Conservation (phyloP, 2,329 filamentous ascomycete genomes). For the Pleoardoris graminearum region DNA sequence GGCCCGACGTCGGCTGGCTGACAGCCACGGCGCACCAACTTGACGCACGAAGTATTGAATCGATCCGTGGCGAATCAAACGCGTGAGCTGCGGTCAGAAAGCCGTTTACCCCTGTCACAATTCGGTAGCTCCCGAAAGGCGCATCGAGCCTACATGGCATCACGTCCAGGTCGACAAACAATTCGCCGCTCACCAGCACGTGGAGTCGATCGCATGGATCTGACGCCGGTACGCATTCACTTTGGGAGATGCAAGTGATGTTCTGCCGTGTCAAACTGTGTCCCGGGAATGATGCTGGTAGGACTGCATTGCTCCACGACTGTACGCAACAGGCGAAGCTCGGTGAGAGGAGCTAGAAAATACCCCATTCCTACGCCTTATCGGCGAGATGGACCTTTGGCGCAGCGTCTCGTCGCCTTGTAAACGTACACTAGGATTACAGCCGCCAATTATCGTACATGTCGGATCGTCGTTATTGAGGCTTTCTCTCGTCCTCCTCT, state of each 20-base stretch:
- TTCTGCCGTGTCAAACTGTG: neutral
- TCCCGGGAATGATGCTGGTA: neutral
- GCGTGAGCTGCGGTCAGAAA: neutral
- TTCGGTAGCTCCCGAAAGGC: neutral
- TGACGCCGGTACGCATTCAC: neutral
- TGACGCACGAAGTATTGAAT: neutral
- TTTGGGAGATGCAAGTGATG: neutral
- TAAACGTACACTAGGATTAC: slow-evolving; percentile 29
- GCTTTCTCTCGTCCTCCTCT: slow-evolving; percentile 46
- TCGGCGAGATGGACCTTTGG: neutral
- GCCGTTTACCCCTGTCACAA: neutral
- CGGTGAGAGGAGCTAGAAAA: neutral
- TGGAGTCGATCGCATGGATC: neutral
- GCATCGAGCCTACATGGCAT: neutral
- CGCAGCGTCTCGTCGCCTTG: neutral
- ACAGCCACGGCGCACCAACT: slow-evolving; percentile 4
- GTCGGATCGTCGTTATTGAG: slow-evolving; percentile 17
- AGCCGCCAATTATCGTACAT: slow-evolving; percentile 21
- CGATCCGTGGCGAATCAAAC: neutral
- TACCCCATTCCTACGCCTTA: neutral
- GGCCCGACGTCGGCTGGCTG: neutral
- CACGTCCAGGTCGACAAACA: neutral
- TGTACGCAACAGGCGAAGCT: neutral
- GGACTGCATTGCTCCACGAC: neutral
- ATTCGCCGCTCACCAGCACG: neutral